Percentiles rank a stretch among this genome's conserved stretches.
phyloP scores from a whole-genome alignment of 2,329 filamentous ascomycete genomes.

The Keithomyces neogunnii region DNA sequence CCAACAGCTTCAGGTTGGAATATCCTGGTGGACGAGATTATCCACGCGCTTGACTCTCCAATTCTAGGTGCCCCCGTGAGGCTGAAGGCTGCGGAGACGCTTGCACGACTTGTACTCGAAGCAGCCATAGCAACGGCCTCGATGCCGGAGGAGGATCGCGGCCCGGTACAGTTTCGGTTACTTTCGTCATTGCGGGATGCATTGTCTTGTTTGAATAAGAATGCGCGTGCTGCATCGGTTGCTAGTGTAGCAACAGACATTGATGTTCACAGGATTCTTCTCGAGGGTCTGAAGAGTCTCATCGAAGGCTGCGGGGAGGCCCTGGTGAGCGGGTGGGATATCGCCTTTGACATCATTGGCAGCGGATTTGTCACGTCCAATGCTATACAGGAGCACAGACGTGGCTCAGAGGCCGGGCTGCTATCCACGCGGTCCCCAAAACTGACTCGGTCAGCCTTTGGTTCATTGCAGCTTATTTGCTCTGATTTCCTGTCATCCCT shows the following conservation, averaged over 20 bases:
- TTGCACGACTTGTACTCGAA: constrained; percentile 50
- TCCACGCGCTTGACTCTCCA: constrained; percentile 38
- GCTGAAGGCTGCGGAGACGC: constrained; percentile 53
- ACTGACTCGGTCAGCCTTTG: constrained; percentile 79
- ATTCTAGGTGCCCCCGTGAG: constrained; percentile 43
- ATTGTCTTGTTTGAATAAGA: constrained; percentile 43
- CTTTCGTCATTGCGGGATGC: constrained; percentile 58
- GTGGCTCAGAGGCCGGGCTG: constrained; percentile 19
- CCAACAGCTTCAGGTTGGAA: constrained; percentile 69
- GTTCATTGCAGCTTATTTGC: constrained; percentile 82
- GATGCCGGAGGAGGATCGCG: constrained; percentile 40
- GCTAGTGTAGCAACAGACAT: constrained; percentile 57
- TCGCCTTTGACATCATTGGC: constrained; percentile 76
- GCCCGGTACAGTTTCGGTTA: constrained; percentile 62
- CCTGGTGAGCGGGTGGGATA: constrained; percentile 74
- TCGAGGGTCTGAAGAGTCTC: constrained; percentile 73
- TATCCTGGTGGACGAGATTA: constrained; percentile 50
- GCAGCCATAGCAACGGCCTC: constrained; percentile 47
- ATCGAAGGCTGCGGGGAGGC: constrained; percentile 85
- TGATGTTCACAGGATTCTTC: constrained; percentile 70
- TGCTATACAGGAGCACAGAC: constrained; percentile 23
- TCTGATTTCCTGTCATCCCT: constrained; percentile 81
- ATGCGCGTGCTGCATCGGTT: constrained; percentile 44
- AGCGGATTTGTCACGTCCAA: constrained; percentile 59
- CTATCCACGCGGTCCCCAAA: constrained; percentile 56